Evolutionary conservation across 1,284 basidiomycete genomes (phyloP), one percentile per base, ranked within the genome.

Genomic region (Taiwanofungus camphoratus): DNA sequence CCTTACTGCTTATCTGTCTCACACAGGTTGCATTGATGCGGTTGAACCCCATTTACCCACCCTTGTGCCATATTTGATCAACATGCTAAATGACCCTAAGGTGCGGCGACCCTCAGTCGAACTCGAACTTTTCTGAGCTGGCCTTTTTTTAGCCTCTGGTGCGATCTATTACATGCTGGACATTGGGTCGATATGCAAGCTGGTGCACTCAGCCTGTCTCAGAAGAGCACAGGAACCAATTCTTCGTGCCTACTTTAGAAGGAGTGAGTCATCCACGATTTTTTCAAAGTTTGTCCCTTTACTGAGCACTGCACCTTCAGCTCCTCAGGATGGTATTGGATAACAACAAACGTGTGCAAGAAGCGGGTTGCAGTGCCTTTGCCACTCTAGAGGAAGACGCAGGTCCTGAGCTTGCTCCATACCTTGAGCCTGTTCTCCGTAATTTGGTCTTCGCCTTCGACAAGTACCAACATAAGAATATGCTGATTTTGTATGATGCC

Each of bases 401-500:
- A 1, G 94, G 92, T 3, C 62, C 76, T 2, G 88, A 89, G 57
- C 80, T 99, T 37, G 86, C 83, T 13, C 96, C 95, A 1, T 99
- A 87, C 70, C 80, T 99, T 12, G 92, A 95, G 56, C 94, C 95
- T 1, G 91, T 99, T 41, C 73, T 99, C 41, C 84, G 87, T 45
- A 97, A 97, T 62, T 76, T 99, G 42, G 94, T 97, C 16, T 85
- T 90, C 52, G 96, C 96, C 0, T 99, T 99, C 65, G 82, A 90
- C 51, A 97, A 96, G 68, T 99, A 99, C 64, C 95, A 99, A 63
- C 93, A 97, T 65, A 99, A 99, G 79, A 99, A 99, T 62, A 83
- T 99, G 76, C 76, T 99, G 51, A 99, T 99, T 52, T 69, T 99
- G 29, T 99, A 99, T 62, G 96, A 99, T 61, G 96, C 96, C 11